Conservation (phyloP, 805 yeast genomes). For the Lachancea nothofagi region DNA sequence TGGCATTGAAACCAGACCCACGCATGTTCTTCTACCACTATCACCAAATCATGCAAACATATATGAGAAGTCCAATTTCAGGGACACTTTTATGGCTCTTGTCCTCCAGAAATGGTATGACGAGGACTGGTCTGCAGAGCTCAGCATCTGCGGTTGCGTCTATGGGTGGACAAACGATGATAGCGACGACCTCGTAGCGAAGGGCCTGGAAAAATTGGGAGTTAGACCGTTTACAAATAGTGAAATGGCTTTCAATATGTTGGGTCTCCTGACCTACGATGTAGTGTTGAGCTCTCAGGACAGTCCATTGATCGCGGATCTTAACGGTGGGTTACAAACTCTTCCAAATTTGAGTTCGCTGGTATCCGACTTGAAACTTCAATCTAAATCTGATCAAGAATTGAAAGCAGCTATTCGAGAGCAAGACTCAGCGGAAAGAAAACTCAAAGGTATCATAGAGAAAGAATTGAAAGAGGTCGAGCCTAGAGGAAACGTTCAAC, state of each 20-base stretch:
- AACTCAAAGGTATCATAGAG: constrained; percentile 12
- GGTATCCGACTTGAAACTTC: constrained; percentile 59
- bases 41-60: constrained; percentile 63
- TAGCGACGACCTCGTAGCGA: constrained; percentile 79
- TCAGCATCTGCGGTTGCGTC: constrained; percentile 82
- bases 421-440: background rate
- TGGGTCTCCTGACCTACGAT: constrained; percentile 81
- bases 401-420: background rate
- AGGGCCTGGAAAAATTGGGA: constrained; percentile 79
- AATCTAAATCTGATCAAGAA: background rate
- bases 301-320: constrained; percentile 86
- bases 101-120: constrained; percentile 86
- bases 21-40: constrained; percentile 77
- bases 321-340: constrained; percentile 92
- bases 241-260: constrained; percentile 93
- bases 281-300: constrained; percentile 76
- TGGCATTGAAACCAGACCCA: constrained; percentile 71
- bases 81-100: constrained; percentile 84
- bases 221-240: constrained; percentile 92
- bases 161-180: constrained; percentile 62
- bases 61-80: constrained; percentile 62
- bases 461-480: constrained; percentile 38
- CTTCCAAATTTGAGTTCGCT: constrained; percentile 51
- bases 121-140: constrained; percentile 76
- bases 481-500: constrained; percentile 77